Conservation (phyloP, 176 grass and related monocot species). For the Oryza brachyantha region DNA sequence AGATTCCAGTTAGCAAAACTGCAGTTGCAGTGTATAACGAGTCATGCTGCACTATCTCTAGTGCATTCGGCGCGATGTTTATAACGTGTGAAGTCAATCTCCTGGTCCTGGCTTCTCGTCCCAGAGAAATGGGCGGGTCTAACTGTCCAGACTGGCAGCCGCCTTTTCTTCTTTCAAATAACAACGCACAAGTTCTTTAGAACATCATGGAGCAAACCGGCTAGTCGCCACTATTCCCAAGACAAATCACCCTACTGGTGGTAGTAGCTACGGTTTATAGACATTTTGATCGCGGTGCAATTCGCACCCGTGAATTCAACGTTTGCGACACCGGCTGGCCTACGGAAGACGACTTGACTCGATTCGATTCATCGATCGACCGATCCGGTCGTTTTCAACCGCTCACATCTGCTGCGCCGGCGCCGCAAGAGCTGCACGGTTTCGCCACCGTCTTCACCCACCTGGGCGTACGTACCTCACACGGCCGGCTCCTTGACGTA, state of each 20-base stretch:
- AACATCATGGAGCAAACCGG: neutral
- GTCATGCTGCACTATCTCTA: neutral
- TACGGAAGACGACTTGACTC: neutral
- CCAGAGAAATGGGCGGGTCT: constrained; percentile 6
- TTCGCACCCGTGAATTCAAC: constrained; percentile 15
- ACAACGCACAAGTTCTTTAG: neutral
- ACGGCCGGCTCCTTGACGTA: neutral
- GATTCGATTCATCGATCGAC: too few species aligned
- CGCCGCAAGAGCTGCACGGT: neutral
- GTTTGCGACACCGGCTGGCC: neutral
- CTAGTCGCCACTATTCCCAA: neutral
- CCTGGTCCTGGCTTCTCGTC: neutral
- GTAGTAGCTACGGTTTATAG: neutral
- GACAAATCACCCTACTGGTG: neutral
- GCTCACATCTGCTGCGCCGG: neutral
- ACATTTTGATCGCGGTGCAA: neutral
- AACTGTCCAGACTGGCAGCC: neutral
- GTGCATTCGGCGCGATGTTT: neutral
- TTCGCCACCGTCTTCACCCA: neutral
- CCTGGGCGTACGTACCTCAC: constrained; percentile 2
- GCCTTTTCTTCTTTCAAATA: neutral
- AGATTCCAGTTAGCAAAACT: neutral
- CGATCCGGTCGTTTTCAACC: neutral
- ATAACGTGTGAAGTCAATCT: neutral
- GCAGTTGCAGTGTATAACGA: neutral